A percentile compares a stretch with the other conserved stretches of the same genome.
phyloP scores from a whole-genome alignment of 2,329 filamentous ascomycete species.

The Colletotrichum plurivorum region DNA sequence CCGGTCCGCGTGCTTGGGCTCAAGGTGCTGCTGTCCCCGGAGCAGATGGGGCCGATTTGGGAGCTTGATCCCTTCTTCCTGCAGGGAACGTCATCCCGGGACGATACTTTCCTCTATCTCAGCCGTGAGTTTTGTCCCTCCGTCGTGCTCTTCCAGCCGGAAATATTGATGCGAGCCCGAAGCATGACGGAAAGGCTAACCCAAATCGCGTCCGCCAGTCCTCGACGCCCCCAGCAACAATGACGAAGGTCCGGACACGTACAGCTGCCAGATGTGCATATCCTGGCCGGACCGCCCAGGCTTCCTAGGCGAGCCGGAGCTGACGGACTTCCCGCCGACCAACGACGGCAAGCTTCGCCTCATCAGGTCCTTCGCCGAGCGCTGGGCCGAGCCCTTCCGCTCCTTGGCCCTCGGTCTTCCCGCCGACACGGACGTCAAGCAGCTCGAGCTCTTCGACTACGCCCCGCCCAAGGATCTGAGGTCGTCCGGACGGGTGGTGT shows the following conservation, averaged over 20 bases:
- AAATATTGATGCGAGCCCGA: neutral
- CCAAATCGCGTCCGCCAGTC: slow-evolving; percentile 48
- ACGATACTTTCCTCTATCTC: slow-evolving; percentile 67
- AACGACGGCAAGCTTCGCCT: slow-evolving; percentile 56
- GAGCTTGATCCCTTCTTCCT: slow-evolving; percentile 68
- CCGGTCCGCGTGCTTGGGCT: slow-evolving; percentile 65
- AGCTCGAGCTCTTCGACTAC: slow-evolving; percentile 64
- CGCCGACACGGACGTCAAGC: slow-evolving; percentile 56
- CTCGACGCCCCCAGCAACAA: slow-evolving; percentile 64
- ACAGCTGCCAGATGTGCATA: slow-evolving; percentile 63
- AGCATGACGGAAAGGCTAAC: slow-evolving; percentile 12
- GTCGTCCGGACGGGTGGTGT: slow-evolving; percentile 56
- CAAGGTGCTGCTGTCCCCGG: slow-evolving; percentile 56
- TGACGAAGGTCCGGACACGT: slow-evolving; percentile 47
- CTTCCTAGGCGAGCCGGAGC: slow-evolving; percentile 47
- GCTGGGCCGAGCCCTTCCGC: slow-evolving; percentile 66
- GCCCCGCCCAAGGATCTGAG: slow-evolving; percentile 54
- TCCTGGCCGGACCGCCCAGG: slow-evolving; percentile 63
- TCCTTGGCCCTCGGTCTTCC: slow-evolving; percentile 58
- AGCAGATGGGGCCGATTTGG: slow-evolving; percentile 58
- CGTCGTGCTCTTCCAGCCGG: neutral
- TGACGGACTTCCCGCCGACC: slow-evolving; percentile 56
- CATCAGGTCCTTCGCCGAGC: slow-evolving; percentile 58
- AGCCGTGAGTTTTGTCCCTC: slow-evolving; percentile 55
- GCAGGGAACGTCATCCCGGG: slow-evolving; percentile 66